Evolutionary conservation across 371 early-diverging fungal genomes (phyloP).

Genomic region (Rhizopus delemar): DNA sequence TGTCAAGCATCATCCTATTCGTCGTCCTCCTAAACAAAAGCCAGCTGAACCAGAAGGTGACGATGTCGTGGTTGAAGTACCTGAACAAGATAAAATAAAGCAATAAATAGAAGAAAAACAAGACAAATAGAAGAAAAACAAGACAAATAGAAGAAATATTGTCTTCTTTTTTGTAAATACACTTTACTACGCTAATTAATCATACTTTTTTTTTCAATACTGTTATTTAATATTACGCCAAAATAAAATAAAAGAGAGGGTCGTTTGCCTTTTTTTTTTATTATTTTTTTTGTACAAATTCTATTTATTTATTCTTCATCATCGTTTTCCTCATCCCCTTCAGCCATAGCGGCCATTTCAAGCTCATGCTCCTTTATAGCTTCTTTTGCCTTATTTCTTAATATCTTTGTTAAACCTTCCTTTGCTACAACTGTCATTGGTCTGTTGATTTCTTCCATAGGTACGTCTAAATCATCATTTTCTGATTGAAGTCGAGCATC

Average conservation of each 20-base stretch:
- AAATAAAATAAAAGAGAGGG: no score
- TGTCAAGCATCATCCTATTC: slow-evolving; percentile 11
- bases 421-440: slow-evolving; percentile 68
- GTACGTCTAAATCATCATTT: slow-evolving; percentile 46
- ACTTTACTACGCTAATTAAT: no score
- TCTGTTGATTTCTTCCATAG: slow-evolving; percentile 63
- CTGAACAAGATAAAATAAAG: no score
- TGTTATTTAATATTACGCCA: no score
- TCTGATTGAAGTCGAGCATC: slow-evolving; percentile 40
- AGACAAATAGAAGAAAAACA: no score
- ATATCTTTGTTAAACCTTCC: slow-evolving; percentile 52
- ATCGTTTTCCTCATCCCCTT: slow-evolving; percentile 23
- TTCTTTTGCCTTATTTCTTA: slow-evolving; percentile 58
- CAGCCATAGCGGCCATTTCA: slow-evolving; percentile 28
- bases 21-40: background rate
- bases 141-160: no score
- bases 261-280: background rate
- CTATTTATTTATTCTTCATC: slow-evolving; percentile 8
- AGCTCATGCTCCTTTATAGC: slow-evolving; percentile 33
- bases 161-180: no score
- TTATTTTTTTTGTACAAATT: background rate
- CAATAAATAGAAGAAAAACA: no score
- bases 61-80: no score
- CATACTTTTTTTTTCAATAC: no score
- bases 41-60: background rate